Percentiles rank a stretch among this genome's conserved stretches.
phyloP scores from a whole-genome alignment of 2,329 filamentous ascomycete genomes.

The Penicillium sp. region DNA sequence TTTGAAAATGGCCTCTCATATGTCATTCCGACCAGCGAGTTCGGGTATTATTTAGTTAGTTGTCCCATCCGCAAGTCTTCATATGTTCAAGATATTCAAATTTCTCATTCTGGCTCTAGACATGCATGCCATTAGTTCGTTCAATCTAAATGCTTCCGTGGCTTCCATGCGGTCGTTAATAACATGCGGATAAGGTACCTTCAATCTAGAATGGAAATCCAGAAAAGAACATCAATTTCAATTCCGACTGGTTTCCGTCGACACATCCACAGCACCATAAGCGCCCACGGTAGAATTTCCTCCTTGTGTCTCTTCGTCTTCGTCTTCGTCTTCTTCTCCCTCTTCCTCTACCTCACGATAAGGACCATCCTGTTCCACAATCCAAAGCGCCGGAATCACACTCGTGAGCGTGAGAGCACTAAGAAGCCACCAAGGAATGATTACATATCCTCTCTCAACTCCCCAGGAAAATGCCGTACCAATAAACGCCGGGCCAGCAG shows the following conservation, averaged over 20 bases:
- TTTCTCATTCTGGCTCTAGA: neutral
- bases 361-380: slow-evolving; percentile 75
- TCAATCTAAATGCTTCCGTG: neutral
- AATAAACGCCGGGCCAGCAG: slow-evolving; percentile 73
- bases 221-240: too few species aligned
- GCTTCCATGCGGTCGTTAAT: neutral
- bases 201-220: too few species aligned
- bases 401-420: slow-evolving; percentile 66
- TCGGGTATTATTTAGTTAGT: too few species aligned
- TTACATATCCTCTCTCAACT: slow-evolving; percentile 73
- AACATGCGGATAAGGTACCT: neutral
- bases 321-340: slow-evolving; percentile 28
- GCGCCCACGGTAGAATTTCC: neutral
- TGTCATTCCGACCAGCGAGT: too few species aligned
- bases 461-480: slow-evolving; percentile 78
- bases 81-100: too few species aligned
- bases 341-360: slow-evolving; percentile 41
- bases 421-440: slow-evolving; percentile 83
- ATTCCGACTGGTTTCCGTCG: neutral
- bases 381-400: slow-evolving; percentile 72
- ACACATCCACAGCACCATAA: slow-evolving; percentile 13
- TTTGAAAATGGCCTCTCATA: too few species aligned
- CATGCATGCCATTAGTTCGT: neutral
- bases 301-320: neutral
- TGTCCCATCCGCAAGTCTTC: too few species aligned